Evolutionary conservation across 164 flowering plant genomes (phyloP).

Genomic region (Dillenia turbinata): DNA sequence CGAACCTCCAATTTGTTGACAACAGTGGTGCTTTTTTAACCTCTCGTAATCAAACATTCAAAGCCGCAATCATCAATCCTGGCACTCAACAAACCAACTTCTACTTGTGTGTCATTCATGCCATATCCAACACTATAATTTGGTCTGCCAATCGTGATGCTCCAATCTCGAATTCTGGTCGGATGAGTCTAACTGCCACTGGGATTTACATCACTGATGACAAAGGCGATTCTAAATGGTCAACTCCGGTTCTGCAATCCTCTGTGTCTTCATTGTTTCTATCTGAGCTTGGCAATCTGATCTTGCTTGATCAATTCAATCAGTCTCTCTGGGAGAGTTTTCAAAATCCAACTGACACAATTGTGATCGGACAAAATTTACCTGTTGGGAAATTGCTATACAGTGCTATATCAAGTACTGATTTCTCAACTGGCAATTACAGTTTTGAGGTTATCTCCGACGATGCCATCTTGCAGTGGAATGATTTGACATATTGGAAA

Average conservation of each 20-base stretch:
- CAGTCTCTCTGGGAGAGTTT: slow-evolving; percentile 69
- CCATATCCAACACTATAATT: slow-evolving; percentile 44
- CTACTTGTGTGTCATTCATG: slow-evolving; percentile 69
- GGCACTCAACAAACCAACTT: slow-evolving; percentile 21
- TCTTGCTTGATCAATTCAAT: slow-evolving; percentile 52
- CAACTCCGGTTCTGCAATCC: slow-evolving; percentile 46
- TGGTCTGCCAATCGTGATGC: slow-evolving; percentile 79
- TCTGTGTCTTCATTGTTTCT: slow-evolving; percentile 37
- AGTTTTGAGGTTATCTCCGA: slow-evolving; percentile 27
- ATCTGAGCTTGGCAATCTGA: slow-evolving; percentile 61
- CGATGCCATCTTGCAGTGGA: slow-evolving; percentile 63
- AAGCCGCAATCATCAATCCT: slow-evolving; percentile 62
- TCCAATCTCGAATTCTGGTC: slow-evolving; percentile 51
- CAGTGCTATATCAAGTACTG: slow-evolving; percentile 27
- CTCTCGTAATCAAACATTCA: slow-evolving; percentile 55
- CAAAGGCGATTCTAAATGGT: slow-evolving; percentile 43
- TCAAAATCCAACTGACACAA: slow-evolving; percentile 56
- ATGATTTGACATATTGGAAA: slow-evolving; percentile 54
- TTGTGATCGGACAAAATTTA: slow-evolving; percentile 62
- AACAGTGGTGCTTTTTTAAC: slow-evolving; percentile 49
- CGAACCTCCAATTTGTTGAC: slow-evolving; percentile 44
- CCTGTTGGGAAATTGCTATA: slow-evolving; percentile 25
- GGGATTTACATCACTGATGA: slow-evolving; percentile 44
- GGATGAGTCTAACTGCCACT: slow-evolving; percentile 33
- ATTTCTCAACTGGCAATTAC: slow-evolving; percentile 50